Evolutionary conservation across 805 yeast genomes (phyloP).

Genomic region (Debaryomyces castellii): DNA sequence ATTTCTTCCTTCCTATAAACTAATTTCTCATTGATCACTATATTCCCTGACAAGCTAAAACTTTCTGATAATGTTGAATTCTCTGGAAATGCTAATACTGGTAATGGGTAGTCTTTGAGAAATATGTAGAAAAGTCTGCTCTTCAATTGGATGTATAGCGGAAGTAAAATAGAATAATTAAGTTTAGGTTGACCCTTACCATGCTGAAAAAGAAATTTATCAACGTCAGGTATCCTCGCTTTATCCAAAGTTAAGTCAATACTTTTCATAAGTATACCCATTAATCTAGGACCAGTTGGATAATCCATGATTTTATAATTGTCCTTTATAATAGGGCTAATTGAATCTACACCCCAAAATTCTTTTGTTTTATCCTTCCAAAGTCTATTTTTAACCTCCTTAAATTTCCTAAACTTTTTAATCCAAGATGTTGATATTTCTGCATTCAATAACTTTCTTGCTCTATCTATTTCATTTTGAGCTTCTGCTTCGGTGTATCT

Average conservation of each 20-base stretch:
- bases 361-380: slow-evolving; percentile 26
- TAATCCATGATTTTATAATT: slow-evolving; percentile 36
- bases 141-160: slow-evolving; percentile 45
- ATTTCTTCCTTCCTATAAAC: slow-evolving; percentile 41
- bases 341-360: slow-evolving; percentile 35
- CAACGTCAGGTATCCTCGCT: slow-evolving; percentile 32
- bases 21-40: slow-evolving; percentile 60
- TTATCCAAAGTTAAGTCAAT: slow-evolving; percentile 28
- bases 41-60: slow-evolving; percentile 39
- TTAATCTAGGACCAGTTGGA: slow-evolving; percentile 31
- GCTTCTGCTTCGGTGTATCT: slow-evolving; percentile 24
- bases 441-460: slow-evolving; percentile 21
- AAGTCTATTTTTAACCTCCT: slow-evolving; percentile 16
- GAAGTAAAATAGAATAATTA: slow-evolving; percentile 54
- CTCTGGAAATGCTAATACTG: slow-evolving; percentile 51
- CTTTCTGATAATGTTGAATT: slow-evolving; percentile 18
- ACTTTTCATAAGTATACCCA: slow-evolving; percentile 28
- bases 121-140: slow-evolving; percentile 44
- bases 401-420: slow-evolving; percentile 26
- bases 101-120: slow-evolving; percentile 57
- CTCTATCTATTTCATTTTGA: slow-evolving; percentile 22
- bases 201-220: slow-evolving; percentile 31
- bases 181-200: slow-evolving; percentile 55
- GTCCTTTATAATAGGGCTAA: slow-evolving; percentile 27
- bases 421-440: slow-evolving; percentile 37